Conservation (phyloP, 257 asterid genomes). For the Linaria vulgaris region DNA sequence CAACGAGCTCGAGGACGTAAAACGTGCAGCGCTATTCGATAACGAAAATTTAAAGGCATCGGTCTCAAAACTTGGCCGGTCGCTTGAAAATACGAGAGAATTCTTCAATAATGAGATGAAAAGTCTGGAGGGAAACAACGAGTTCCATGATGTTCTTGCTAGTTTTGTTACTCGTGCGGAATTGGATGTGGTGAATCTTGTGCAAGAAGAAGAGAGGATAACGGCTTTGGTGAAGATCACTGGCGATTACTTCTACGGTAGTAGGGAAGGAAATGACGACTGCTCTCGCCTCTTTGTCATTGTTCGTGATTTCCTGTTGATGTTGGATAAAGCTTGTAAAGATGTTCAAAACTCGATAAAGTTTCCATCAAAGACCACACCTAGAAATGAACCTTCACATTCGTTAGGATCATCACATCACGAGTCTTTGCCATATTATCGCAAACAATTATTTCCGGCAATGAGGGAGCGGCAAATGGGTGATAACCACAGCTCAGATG, state of each 20-base stretch:
- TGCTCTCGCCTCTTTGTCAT: slow-evolving; percentile 60
- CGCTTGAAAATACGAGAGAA: slow-evolving; percentile 38
- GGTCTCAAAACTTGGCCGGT: slow-evolving; percentile 46
- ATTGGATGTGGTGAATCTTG: slow-evolving; percentile 41
- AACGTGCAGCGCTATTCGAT: slow-evolving; percentile 68
- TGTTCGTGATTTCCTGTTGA: slow-evolving; percentile 71
- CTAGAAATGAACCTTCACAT: slow-evolving; percentile 44
- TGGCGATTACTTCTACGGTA: slow-evolving; percentile 87
- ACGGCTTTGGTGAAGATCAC: slow-evolving; percentile 71
- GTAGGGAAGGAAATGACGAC: slow-evolving; percentile 68
- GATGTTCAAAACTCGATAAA: slow-evolving; percentile 48
- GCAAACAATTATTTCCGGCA: slow-evolving; percentile 61
- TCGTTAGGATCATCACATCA: slow-evolving; percentile 41
- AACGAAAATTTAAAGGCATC: slow-evolving; percentile 44
- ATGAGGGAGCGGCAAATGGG: slow-evolving; percentile 48
- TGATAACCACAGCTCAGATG: slow-evolving; percentile 58
- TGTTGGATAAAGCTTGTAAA: slow-evolving; percentile 70
- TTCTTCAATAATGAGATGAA: slow-evolving; percentile 62
- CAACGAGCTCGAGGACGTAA: slow-evolving; percentile 69
- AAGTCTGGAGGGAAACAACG: slow-evolving; percentile 43
- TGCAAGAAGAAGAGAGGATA: slow-evolving; percentile 63
- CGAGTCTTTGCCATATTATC: slow-evolving; percentile 48
- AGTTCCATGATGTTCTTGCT: slow-evolving; percentile 43
- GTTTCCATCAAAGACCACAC: slow-evolving; percentile 34
- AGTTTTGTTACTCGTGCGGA: slow-evolving; percentile 54